Base-by-base conservation (phyloP, 2,329 filamentous ascomycete genomes). In the Exophiala aquamarina region DNA sequence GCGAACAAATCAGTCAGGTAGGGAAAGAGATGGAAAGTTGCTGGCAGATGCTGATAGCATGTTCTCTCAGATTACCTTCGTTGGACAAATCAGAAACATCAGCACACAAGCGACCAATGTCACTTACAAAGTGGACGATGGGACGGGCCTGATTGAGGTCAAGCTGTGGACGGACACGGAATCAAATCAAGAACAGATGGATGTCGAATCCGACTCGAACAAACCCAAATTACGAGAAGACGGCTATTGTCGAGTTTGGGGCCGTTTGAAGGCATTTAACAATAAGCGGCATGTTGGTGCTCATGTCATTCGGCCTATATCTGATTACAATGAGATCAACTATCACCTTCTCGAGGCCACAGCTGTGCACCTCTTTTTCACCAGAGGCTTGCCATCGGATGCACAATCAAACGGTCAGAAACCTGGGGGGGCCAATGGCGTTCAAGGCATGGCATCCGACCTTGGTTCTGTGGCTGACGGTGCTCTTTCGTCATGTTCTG, bases 81-180 rank as follows among this genome's bases (percentile, higher is more conserved):
- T 98, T 51, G 93, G 89, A 42, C 92, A 96, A 75, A 84, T 98
- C 60, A 89, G 90, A 66, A 84, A 84, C 70, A 83, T 96, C 69
- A 87, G 82, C 64, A 79, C 81, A n/a, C 89, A 95, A 72, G 81
- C 86, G 32, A 96, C 92, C 58, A 94, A 95, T 72, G 83, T 90
- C 58, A 95, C 89, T 36, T 95, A 94, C 78, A 87, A 85, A 62
- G 75, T 98, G 61, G 93, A 98, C 70, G 93, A 98, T 69, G 93
- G 93, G 66, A 98, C 94, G 1, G 91, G 89, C 50, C 78, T 84
- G 52, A 85, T 96, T 60, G 94, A 98, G 69, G 91, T 89, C 58
- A 94, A 93, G 74, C 84, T 87, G 67, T 95, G 87, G 86, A 77
- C 87, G 47, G 86, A 92, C 69, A 70, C 77, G 57, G 74, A 77